Base-by-base conservation (phyloP, 257 asterid species). In the Mitragyna speciosa region DNA sequence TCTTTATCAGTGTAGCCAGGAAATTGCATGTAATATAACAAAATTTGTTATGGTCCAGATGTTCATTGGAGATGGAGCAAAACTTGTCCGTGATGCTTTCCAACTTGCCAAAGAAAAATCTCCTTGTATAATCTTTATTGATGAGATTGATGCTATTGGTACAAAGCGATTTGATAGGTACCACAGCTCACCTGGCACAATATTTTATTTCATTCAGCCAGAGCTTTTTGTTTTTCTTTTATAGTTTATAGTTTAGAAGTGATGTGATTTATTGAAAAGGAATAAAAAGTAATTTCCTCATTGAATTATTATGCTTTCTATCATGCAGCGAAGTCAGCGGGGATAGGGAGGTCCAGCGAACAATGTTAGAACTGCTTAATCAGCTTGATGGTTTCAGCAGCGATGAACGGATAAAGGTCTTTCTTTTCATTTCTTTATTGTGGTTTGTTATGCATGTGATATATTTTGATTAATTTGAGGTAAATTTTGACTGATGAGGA, bases 381-480 rank as follows among this genome's bases (percentile, higher is more conserved):
- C 98, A 92, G 85, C 97, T 94, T 61, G 98, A 94, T 84, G 98
- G 97, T 76, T 94, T 94, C 79, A 91, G 97, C 90, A 94, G 97
- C 6, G 97, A 94, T 85, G 98, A 94, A 15, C 79, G 94, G 30
- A 94, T 94, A 43, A 94, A 94, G 97, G 98, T 92, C 39, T 72
- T 24, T 19, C 1, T 30, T 71, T 64, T 61, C 26, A 41, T 41
- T 61, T 28, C 26, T 74, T 41, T 36, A 24, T 12, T 26, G 31
- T 12, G 30, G 1, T 48, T 41, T 26, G 8, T 65, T 43, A n/a
- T 69, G 26, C 41, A 24, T 31, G 24, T 75, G 5, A 24, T 64
- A 2, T 22, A 0, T 39, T 76, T 14, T 6, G 14, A 2, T 30
- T 77, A 58, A 12, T 22, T 61, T n/a, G 16, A 39, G 39, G 24